Percentiles rank a stretch among this genome's conserved stretches.
Evolutionary conservation across 192 early-diverging fungal genomes (phyloP).

Genomic region (Linnemannia schmuckeri): DNA sequence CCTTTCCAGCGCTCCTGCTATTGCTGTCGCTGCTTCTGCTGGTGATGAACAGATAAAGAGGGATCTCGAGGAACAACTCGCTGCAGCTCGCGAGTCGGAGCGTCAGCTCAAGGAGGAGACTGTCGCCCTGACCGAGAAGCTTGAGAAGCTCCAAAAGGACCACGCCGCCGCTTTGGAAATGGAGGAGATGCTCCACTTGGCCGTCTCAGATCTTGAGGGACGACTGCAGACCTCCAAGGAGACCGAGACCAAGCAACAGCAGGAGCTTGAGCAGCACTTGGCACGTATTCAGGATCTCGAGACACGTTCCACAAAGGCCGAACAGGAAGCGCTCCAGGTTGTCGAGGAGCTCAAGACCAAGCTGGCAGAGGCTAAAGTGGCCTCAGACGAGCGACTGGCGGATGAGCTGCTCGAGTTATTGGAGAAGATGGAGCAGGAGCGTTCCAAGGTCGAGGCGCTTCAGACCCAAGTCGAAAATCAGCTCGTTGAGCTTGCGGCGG

Average conservation of each 20-base stretch:
- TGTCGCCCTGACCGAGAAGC: slow-evolving; percentile 10
- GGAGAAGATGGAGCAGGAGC: slow-evolving; percentile 51
- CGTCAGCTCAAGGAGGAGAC: slow-evolving; percentile 30
- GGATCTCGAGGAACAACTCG: slow-evolving; percentile 33
- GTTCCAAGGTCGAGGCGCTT: slow-evolving; percentile 36
- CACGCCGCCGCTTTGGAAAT: slow-evolving; percentile 16
- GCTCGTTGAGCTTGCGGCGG: slow-evolving; percentile 22
- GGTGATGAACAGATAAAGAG: slow-evolving; percentile 1
- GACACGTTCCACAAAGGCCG: slow-evolving; percentile 45
- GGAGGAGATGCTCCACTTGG: slow-evolving; percentile 50
- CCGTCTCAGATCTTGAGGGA: slow-evolving; percentile 34
- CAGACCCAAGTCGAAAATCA: slow-evolving; percentile 47
- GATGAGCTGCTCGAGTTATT: slow-evolving; percentile 31
- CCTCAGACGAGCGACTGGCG: slow-evolving; percentile 24
- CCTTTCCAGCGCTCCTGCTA: not conserved
- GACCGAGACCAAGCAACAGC: slow-evolving; percentile 11
- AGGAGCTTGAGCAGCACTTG: slow-evolving; percentile 38
- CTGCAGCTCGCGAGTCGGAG: slow-evolving; percentile 32
- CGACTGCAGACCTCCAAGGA: slow-evolving; percentile 25
- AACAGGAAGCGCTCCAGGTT: slow-evolving; percentile 30
- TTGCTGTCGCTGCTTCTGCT: not conserved
- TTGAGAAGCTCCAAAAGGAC: slow-evolving; percentile 30
- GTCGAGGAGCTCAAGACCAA: slow-evolving; percentile 46
- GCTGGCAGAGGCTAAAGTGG: slow-evolving; percentile 28
- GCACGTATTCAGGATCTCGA: slow-evolving; percentile 47